Conservation (phyloP, 2,329 filamentous ascomycete genomes). For the Xylariomycetidae sp. region DNA sequence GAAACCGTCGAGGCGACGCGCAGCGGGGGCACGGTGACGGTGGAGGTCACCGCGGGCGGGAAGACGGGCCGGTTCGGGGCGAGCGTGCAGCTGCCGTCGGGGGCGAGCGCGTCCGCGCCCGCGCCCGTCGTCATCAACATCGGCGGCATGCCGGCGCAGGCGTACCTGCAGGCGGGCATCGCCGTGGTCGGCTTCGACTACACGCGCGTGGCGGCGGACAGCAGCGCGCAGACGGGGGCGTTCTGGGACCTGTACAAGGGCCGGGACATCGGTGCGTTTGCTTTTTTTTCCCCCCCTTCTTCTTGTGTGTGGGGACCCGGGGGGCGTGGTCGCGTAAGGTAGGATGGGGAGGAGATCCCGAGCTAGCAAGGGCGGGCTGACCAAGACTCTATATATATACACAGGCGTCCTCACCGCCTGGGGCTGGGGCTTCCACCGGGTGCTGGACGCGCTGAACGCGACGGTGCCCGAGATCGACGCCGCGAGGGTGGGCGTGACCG, state of each 20-base stretch:
- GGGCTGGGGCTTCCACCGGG: slow-evolving; percentile 49
- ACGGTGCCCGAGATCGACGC: slow-evolving; percentile 41
- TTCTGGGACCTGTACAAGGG: slow-evolving; percentile 45
- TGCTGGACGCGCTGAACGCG: slow-evolving; percentile 44
- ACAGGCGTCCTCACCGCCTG: slow-evolving; percentile 45
- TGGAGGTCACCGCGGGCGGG: slow-evolving; percentile 35
- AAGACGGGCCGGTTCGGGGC: slow-evolving; percentile 40
- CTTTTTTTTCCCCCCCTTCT: not conserved
- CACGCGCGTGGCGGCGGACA: slow-evolving; percentile 40
- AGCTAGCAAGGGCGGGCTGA: too few relatives aligned
- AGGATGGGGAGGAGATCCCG: too few relatives aligned
- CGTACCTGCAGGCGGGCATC: slow-evolving; percentile 40
- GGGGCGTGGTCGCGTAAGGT: too few relatives aligned
- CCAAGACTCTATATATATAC: too few relatives aligned
- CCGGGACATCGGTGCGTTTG: slow-evolving; percentile 36
- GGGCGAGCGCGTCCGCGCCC: slow-evolving; percentile 24
- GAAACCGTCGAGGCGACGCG: slow-evolving; percentile 42
- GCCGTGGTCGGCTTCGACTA: slow-evolving; percentile 46
- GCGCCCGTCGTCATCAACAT: slow-evolving; percentile 44
- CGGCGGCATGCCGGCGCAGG: slow-evolving; percentile 41
- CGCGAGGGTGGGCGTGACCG: slow-evolving; percentile 40
- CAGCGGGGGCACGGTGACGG: slow-evolving; percentile 36
- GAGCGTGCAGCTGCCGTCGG: slow-evolving; percentile 34
- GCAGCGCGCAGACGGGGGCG: slow-evolving; percentile 41
- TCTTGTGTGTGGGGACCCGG: too few relatives aligned